These are phyloP conservation scores for Trichoderma simmonsii DNA, from an alignment of 2,329 filamentous ascomycete species.

Conservation along the genomic window DNA sequence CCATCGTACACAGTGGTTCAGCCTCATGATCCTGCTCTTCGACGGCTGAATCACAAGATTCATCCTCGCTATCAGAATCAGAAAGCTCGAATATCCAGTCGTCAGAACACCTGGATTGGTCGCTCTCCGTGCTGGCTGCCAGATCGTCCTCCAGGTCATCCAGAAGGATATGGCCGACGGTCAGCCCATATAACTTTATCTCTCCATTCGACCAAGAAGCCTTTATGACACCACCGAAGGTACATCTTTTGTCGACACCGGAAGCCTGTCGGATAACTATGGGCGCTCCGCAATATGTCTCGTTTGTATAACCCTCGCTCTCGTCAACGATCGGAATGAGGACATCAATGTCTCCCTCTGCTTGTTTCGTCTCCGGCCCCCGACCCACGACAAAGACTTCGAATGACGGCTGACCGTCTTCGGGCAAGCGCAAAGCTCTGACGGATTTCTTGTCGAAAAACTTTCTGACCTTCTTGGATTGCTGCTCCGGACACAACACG, in stretches of 20 bases:
- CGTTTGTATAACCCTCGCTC: no score
- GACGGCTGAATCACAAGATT: fast-evolving
- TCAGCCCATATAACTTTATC: background rate
- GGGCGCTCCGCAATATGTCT: no score
- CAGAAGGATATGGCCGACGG: background rate
- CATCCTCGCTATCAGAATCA: background rate
- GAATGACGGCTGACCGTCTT: background rate
- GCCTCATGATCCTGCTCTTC: background rate
- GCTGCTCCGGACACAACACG: background rate
- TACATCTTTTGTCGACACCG: background rate
- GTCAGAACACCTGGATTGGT: background rate
- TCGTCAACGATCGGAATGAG: no score
- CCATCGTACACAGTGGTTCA: background rate
- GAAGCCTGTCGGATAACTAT: no score
- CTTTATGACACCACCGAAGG: background rate
- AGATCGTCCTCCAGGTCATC: background rate
- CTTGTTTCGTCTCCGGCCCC: background rate
- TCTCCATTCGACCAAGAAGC: background rate
- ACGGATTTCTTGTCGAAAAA: background rate
- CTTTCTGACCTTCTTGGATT: background rate
- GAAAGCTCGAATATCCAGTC: background rate
- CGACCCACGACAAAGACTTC: background rate
- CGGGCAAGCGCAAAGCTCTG: background rate
- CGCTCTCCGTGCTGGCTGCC: background rate
- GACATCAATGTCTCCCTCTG: no score